Base-by-base conservation (phyloP, 2,329 filamentous ascomycete genomes). In the Lecanosticta acicola region DNA sequence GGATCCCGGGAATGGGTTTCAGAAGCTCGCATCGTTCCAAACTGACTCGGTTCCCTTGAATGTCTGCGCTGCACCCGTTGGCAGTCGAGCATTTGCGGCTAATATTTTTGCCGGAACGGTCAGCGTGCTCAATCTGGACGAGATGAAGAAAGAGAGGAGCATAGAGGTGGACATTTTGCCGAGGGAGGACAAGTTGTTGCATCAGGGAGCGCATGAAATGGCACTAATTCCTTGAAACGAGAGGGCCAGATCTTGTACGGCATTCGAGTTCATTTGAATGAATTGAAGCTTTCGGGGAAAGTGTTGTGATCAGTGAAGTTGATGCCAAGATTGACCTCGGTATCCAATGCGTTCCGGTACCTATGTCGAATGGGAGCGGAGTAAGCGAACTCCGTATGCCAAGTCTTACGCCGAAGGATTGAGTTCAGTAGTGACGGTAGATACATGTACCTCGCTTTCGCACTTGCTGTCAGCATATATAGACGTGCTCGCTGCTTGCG, bases 201-300 rank as follows among this genome's bases (percentile, higher is more conserved):
- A 48, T 39, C 45, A 51, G 18, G 48, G 48, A 8, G 48, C 48
- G 32, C 48, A 51, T 39, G 48, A 45, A 1, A 16, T 48, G 26
- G 41, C 41, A 11, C 18, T 49, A 3, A 37, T 37, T 19, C 35
- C 35, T 5, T 37, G 17, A 19, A 4, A 11, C 14, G 18, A 35
- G 33, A 14, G 26, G 8, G 8, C 26, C 26, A 32, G 26, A 8
- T 9, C 8, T n/a, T 9, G 8, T 9, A 32, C 8, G 26, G 26
- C n/a, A 32, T 32, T n/a, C n/a, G 26, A 8, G n/a, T 32, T 32
- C 26, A 32, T 32, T n/a, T 32, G 26, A n/a, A n/a, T 8, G n/a
- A n/a, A 8, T 32, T 32, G 29, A 32, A 32, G 29, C 29, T 32
- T 8, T n/a, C 29, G n/a, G n/a, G n/a, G 29, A 32, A n/a, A n/a